Base-by-base conservation (phyloP, 2,329 filamentous ascomycete genomes). In the Pseudocercospora crystallina region DNA sequence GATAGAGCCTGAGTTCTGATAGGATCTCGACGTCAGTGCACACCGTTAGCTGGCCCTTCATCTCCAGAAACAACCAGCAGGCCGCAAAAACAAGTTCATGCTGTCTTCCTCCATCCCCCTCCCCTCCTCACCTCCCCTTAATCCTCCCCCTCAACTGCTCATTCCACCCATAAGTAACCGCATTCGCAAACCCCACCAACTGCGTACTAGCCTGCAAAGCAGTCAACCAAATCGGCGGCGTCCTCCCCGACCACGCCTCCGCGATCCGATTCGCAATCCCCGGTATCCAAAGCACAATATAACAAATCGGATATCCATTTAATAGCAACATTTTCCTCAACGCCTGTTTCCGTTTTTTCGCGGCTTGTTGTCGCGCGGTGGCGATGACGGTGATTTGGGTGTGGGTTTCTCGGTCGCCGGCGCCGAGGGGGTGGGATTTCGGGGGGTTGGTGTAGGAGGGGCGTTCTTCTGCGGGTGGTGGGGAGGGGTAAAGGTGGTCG, bases 301-400 rank as follows among this genome's bases (percentile, higher is more conserved):
- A 70, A 1, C 64, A 51, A 11, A 68, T 56, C 1, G 68, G 67
- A 36, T 70, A 70, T 7, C 65, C 64, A 42, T 69, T 69, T 3
- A 69, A 51, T 0, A 68, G 52, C 13, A 68, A 44, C 63, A 68
- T 69, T 43, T 60, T 58, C 29, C 53, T 41, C 15, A 56, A 20
- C 5, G 51, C 45, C 35, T 41, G 49, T 41, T 54, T 59, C 7
- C 53, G 40, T 42, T 47, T 43, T 35, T 43, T 47, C 15, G 44
- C 51, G 7, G 10, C 8, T 10, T n/a, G 30, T 3, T 40, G 14
- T 8, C 29, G 34, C 13, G 33, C 13, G 8, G 36, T 14, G 2
- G 50, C 39, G 1, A 37, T 9, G 1, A 48, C 44, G 1, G 40
- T 45, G 43, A 36, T 29, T 11, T 37, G 32, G 20, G 20, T 26